phyloP scores from a whole-genome alignment of 805 yeast genomes.

The Lachancea sp. region DNA sequence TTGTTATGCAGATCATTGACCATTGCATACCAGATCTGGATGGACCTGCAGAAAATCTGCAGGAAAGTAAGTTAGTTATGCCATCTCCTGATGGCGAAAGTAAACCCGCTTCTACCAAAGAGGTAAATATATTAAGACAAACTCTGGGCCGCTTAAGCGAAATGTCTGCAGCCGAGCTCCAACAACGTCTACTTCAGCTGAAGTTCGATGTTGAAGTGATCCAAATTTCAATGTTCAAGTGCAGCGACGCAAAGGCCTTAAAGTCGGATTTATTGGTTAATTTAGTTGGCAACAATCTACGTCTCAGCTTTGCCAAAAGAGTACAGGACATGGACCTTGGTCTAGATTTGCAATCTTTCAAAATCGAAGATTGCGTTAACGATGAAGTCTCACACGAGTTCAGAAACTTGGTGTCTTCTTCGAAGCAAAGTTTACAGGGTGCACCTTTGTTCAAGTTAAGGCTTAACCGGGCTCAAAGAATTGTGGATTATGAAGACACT shows the following conservation, averaged over 20 bases:
- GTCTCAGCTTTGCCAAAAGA: constrained; percentile 54
- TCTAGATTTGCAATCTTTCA: constrained; percentile 55
- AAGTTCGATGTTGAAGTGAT: constrained; percentile 62
- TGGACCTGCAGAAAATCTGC: constrained; percentile 28
- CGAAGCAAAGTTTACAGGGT: constrained; percentile 36
- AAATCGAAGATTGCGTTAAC: constrained; percentile 71
- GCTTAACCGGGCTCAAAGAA: constrained; percentile 53
- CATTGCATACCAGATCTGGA: constrained; percentile 51
- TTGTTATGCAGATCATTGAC: constrained; percentile 72
- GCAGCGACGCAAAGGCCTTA: constrained; percentile 54
- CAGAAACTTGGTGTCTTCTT: constrained; percentile 63
- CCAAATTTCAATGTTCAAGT: constrained; percentile 56
- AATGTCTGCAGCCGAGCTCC: constrained; percentile 38
- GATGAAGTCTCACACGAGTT: constrained; percentile 55
- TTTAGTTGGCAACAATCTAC: constrained; percentile 59
- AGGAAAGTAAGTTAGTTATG: not conserved
- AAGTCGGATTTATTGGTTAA: constrained; percentile 66
- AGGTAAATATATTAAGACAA: constrained; percentile 25
- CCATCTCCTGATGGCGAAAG: constrained; percentile 9
- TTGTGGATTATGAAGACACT: constrained; percentile 46
- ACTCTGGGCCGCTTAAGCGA: constrained; percentile 30
- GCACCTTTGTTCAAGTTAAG: constrained; percentile 48
- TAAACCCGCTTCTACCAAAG: constrained; percentile 12
- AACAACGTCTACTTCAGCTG: constrained; percentile 67
- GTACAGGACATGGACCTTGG: constrained; percentile 58